phyloP scores from a whole-genome alignment of 768 basidiomycete species.

The Kondoa malvinella region DNA sequence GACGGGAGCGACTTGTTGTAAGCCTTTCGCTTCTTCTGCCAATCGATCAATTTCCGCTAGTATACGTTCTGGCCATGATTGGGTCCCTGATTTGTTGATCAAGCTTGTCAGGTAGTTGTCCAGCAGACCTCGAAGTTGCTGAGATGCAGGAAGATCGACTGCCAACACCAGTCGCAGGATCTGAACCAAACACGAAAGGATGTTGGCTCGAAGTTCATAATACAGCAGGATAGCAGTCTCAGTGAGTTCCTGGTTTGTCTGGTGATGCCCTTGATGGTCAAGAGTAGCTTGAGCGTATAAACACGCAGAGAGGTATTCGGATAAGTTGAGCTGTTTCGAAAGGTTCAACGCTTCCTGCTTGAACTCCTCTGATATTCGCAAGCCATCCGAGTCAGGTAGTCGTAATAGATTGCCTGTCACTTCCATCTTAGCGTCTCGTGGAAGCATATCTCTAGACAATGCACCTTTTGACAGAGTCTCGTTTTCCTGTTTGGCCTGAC shows the following conservation, averaged over 20 bases:
- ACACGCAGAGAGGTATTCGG: constrained; percentile 57
- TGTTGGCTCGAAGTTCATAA: constrained; percentile 51
- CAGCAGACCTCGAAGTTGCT: constrained; percentile 33
- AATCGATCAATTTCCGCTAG: constrained; percentile 20
- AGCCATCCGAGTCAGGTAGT: constrained; percentile 41
- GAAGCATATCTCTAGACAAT: not conserved
- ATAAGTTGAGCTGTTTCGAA: constrained; percentile 60
- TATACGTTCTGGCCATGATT: constrained; percentile 17
- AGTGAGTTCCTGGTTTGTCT: constrained; percentile 43
- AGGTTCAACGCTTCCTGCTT: constrained; percentile 59
- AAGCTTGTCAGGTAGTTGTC: constrained; percentile 20
- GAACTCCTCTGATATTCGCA: constrained; percentile 62
- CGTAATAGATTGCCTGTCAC: constrained; percentile 21
- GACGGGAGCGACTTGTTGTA: not conserved
- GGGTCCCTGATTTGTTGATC: constrained; percentile 17
- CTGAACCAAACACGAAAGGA: constrained; percentile 53
- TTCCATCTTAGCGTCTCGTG: too few species aligned
- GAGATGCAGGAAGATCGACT: constrained; percentile 46
- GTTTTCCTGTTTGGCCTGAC: constrained; percentile 21
- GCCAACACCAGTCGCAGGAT: constrained; percentile 46
- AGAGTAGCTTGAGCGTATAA: constrained; percentile 39
- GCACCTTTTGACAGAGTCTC: constrained; percentile 27
- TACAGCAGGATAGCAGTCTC: constrained; percentile 52
- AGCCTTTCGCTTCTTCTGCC: not conserved
- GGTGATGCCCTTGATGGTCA: constrained; percentile 49